Base-by-base conservation (phyloP, 2,329 filamentous ascomycete species). In the Xylariaceae sp. region DNA sequence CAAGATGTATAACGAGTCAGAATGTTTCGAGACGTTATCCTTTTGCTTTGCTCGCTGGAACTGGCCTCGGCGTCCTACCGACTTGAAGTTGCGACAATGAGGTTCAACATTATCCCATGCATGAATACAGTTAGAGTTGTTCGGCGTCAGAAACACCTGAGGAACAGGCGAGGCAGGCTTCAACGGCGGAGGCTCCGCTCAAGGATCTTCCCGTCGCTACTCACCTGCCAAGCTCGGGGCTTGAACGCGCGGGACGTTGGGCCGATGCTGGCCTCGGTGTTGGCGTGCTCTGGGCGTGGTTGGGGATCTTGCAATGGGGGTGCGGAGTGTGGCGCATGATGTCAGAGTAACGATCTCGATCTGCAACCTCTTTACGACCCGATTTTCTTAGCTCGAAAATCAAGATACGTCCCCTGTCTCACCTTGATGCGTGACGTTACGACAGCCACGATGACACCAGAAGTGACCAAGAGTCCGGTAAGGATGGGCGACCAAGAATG, bases 261-360 rank as follows among this genome's bases (percentile, higher is more conserved):
- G 32, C 32, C 22, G 22, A 27, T 4, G 33, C 33, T 36, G 12
- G 12, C 4, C 15, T 15, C 15, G 10, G 32, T 14, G 32, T 14
- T 14, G 14, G 32, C 10, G 10, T 35, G 32, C 14, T 35, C 32
- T 35, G 14, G 32, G 10, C 32, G 32, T 27, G 33, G 5, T 14
- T 36, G 33, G 12, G 33, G 33, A 5, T 36, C 12, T 4, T 10
- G 33, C 12, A 36, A 12, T 14, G 33, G 5, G 33, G 9, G 15
- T 36, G 33, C 7, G 22, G 22, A 7, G 27, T 48, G 47, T 43
- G 48, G 48, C 48, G 44, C 42, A 57, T 57, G 54, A 57, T 57
- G 54, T 55, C 52, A 53, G 7, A 38, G 38, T 35, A 36, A 30
- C 41, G 39, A 57, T 55, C 54, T 55, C 49, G 54, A 57, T 57